Percentiles rank a stretch among this genome's conserved stretches.
These are phyloP conservation scores for Trypanosoma caninum DNA, from an alignment of 208 protist genomes.

Conservation along the genomic window DNA sequence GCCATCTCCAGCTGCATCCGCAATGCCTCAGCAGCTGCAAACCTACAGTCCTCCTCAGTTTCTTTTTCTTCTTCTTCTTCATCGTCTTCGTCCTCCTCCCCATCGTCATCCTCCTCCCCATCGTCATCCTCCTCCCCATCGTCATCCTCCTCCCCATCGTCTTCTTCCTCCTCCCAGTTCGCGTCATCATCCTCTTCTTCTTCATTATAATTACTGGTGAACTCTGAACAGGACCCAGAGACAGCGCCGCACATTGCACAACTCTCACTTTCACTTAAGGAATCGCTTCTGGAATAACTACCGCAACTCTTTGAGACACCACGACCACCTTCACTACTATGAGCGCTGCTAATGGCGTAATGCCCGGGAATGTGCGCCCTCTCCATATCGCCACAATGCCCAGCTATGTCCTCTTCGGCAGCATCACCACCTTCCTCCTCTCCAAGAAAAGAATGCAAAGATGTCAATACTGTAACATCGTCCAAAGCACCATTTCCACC, in stretches of 20 bases:
- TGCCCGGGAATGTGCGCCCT: not conserved
- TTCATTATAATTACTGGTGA: not conserved
- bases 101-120: slow-evolving; percentile 10
- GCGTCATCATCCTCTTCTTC: slow-evolving; percentile 13
- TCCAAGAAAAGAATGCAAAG: not conserved
- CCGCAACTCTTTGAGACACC: not conserved
- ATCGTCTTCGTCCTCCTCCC: slow-evolving; percentile 2
- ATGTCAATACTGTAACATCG: not conserved
- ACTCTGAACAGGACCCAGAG: not conserved
- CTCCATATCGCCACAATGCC: not conserved
- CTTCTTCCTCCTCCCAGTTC: slow-evolving; percentile 8
- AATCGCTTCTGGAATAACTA: not conserved
- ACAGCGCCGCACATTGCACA: not conserved
- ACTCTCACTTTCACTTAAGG: not conserved
- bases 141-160: slow-evolving; percentile 11
- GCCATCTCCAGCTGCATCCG: slow-evolving; percentile 14
- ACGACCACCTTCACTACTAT: not conserved
- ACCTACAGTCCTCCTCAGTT: slow-evolving; percentile 4
- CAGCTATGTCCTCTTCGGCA: not conserved
- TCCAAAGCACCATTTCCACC: no score
- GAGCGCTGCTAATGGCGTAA: not conserved
- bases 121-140: slow-evolving; percentile 10
- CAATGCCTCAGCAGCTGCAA: slow-evolving; percentile 15
- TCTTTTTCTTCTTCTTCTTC: slow-evolving; percentile 18
- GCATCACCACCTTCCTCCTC: not conserved